Evolutionary conservation across 306 rosid genomes (phyloP), one percentile per base, ranked within the genome.

Genomic region (Vigna nakashimae): DNA sequence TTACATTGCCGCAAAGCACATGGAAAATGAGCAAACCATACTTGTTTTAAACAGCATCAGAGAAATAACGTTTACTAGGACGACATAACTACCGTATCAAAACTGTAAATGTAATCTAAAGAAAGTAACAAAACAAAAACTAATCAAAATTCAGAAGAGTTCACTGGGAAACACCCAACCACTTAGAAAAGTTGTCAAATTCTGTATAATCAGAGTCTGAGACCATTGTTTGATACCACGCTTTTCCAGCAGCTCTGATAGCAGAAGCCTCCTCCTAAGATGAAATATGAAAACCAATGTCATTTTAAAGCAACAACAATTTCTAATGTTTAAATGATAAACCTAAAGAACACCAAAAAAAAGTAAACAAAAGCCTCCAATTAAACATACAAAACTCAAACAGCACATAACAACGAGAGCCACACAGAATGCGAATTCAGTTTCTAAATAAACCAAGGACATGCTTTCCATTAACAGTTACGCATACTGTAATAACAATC

Each of bases 141-240:
- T 82, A 67, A 51, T 15, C 3, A 59, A 46, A 6, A 22, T 50
- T 48, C 65, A 65, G 4, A 24, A 32, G 20, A 73, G 36, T 80
- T 83, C 59, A 91, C 91, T 88, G 93, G 5, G 97, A 87, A 1
- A 90, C 90, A 14, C 91, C 93, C 1, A 93, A 71, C 97, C 98
- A 93, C 87, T 93, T 93, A 5, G 94, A 42, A 69, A 93, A 93
- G 79, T 80, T 82, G 6, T 93, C 98, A 0, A 93, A 93, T 67
- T 93, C 96, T 4, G 96, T 79, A 77, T 93, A 93, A 73, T 93
- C 97, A 3, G 91, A 86, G 50, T 93, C 98, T 0, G 98, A 91
- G 43, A 91, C 89, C 98, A 94, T 94, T 9, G 96, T 91, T 38
- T 89, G 84, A 48, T 86, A 91, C 94, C 96, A 93, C 0, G 92